These are phyloP conservation scores for Suhomyces terraborum DNA, from an alignment of 1,139 yeast genomes.

Conservation along the genomic window DNA sequence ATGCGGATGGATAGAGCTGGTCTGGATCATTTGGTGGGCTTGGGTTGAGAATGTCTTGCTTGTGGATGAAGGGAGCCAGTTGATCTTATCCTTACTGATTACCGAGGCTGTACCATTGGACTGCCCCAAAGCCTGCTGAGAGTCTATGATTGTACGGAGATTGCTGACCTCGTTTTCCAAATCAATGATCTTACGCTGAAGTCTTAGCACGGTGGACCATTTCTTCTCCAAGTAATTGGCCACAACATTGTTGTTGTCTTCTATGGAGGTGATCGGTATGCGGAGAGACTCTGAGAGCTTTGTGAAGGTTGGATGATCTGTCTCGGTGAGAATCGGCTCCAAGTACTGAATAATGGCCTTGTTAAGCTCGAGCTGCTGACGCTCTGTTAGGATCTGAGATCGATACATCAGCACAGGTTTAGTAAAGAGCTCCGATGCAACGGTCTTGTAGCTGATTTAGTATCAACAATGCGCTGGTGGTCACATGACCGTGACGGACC, in stretches of 20 bases:
- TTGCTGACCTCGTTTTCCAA: constrained; percentile 46
- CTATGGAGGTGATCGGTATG: constrained; percentile 16
- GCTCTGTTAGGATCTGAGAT: constrained; percentile 41
- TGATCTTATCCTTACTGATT: constrained; percentile 39
- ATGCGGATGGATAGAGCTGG: constrained; percentile 72
- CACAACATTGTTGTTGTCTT: constrained; percentile 27
- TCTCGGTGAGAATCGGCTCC: constrained; percentile 32
- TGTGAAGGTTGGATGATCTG: constrained; percentile 13
- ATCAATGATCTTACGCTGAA: constrained; percentile 75
- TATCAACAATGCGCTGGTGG: constrained; percentile 1
- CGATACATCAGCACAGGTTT: constrained; percentile 13
- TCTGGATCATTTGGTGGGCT: constrained; percentile 55
- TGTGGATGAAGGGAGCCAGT: constrained; percentile 73
- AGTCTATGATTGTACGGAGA: constrained; percentile 47
- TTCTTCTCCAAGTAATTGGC: constrained; percentile 72
- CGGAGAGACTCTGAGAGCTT: constrained; percentile 14
- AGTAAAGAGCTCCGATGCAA: neutral
- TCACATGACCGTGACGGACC: neutral
- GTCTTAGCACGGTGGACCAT: constrained; percentile 83
- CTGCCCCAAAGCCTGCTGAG: constrained; percentile 19
- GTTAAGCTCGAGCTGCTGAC: constrained; percentile 57
- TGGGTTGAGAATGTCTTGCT: constrained; percentile 57
- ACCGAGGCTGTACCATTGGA: constrained; percentile 8
- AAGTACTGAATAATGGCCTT: constrained; percentile 59
- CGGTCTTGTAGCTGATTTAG: neutral